Base-by-base conservation (phyloP, 1,284 basidiomycete genomes). In the Pterula multifida region DNA sequence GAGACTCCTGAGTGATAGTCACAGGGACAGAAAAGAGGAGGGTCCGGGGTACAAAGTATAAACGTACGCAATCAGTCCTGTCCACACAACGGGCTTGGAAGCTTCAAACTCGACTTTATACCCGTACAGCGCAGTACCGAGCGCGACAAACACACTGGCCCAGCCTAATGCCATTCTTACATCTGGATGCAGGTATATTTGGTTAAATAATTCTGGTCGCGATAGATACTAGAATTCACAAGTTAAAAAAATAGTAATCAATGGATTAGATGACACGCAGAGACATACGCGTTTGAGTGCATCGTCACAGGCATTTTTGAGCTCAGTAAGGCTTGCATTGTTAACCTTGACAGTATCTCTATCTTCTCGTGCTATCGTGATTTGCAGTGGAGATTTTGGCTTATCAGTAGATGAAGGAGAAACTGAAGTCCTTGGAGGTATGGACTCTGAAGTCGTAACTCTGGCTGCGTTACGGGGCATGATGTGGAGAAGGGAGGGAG, bases 231-330 rank as follows among this genome's bases (percentile, higher is more conserved):
- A 63, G 13, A 21, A 36, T 6, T 22, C 28, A 53, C 28, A 22
- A 45, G 44, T 49, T 23, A 28, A 23, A 49, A 32, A 47, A 39
- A 49, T 52, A 52, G 50, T 23, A 54, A 44, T 28, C 44, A 46
- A 3, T 24, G 46, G 9, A n/a, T n/a, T n/a, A 17, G 17, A 51
- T 26, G 12, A 36, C 21, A 1, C 19, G 25, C 26, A 21, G 12
- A 45, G 24, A 77, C 88, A 56, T 61, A 94, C 92, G 63, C 87
- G 81, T 66, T 89, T 90, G 55, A 95, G 69, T 36, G 85, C 84
- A 69, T 95, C 92, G 63, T 96, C 93, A 57, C 88, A 85, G 12
- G 92, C 81, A 58, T 84, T 81, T 71, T 95, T 95, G 63, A 96
- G 78, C 61, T 95, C 92, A 19, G 75, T 75, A 47, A 79, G 60